A percentile compares a stretch with the other conserved stretches of the same genome.
phyloP scores from a whole-genome alignment of 176 grass and related monocot species.

The barley (Hordeum vulgare) region DNA sequence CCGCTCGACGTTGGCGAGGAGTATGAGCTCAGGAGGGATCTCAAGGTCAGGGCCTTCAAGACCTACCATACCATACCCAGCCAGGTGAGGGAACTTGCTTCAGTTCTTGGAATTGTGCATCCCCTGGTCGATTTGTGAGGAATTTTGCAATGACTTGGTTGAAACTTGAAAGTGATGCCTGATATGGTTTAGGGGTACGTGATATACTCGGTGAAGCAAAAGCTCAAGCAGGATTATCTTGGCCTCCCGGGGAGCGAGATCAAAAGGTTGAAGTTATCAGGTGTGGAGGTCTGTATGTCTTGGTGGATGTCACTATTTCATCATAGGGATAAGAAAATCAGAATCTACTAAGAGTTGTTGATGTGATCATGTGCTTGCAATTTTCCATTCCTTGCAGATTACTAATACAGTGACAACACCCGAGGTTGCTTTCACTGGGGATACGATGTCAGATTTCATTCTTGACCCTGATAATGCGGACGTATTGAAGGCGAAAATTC shows the following conservation, averaged over 20 bases:
- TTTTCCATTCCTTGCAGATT: constrained; percentile 39
- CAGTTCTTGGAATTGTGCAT: neutral
- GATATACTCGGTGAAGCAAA: constrained; percentile 77
- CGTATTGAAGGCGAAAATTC: constrained; percentile 53
- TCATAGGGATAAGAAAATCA: neutral
- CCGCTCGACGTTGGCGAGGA: constrained; percentile 72
- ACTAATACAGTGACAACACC: constrained; percentile 62
- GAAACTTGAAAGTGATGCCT: neutral
- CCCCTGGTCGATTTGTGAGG: neutral
- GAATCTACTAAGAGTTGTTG: neutral
- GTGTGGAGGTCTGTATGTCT: constrained; percentile 89
- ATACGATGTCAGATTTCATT: constrained; percentile 93
- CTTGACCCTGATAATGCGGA: constrained; percentile 77
- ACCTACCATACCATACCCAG: constrained; percentile 84
- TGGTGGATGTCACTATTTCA: constrained; percentile 4
- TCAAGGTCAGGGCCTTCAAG: constrained; percentile 94
- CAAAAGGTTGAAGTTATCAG: constrained; percentile 71
- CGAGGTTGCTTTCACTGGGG: constrained; percentile 92
- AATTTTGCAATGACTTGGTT: neutral
- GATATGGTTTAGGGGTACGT: constrained; percentile 61
- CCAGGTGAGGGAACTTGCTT: constrained; percentile 47
- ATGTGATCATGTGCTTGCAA: neutral
- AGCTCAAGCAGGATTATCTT: constrained; percentile 73
- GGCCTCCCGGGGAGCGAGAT: constrained; percentile 74
- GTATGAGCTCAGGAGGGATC: constrained; percentile 69